Conservation (phyloP, 2,329 filamentous ascomycete species). For the Neofusicoccum laricinum region DNA sequence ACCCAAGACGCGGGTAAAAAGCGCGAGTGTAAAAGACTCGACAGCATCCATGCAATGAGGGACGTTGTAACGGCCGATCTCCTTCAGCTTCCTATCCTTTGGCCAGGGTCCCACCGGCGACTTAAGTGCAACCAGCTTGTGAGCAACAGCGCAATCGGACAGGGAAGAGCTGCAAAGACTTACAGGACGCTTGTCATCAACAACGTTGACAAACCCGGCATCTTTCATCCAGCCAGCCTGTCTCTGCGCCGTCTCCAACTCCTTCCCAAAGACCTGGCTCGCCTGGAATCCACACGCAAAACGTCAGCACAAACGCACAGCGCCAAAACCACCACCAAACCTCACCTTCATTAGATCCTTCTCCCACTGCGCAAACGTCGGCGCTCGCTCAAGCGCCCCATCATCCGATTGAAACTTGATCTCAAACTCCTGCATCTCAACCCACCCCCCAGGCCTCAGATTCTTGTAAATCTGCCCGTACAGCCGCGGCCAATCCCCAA, state of each 20-base stretch:
- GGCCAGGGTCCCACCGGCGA: conserved; percentile 29
- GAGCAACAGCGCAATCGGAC: no score
- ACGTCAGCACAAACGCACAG: no score
- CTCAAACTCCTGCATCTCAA: conserved; percentile 41
- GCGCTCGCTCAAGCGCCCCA: no score
- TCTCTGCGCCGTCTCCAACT: conserved; percentile 34
- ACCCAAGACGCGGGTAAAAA: conserved; percentile 27
- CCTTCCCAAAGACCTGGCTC: conserved; percentile 25
- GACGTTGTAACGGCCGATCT: conserved; percentile 30
- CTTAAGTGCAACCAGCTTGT: conserved; percentile 18
- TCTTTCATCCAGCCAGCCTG: conserved; percentile 46
- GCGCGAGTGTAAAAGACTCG: conserved; percentile 35
- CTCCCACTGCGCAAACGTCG: no score
- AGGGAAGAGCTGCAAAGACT: no score
- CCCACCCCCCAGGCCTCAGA: conserved; percentile 48
- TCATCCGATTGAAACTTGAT: neutral
- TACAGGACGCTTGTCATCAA: conserved; percentile 38
- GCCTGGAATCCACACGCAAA: no score
- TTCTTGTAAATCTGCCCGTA: conserved; percentile 39
- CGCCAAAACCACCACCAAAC: no score
- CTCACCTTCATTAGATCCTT: no score
- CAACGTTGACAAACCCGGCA: conserved; percentile 54
- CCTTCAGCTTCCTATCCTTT: conserved; percentile 30
- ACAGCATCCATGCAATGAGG: conserved; percentile 35
- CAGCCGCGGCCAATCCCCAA: conserved; percentile 54